Base-by-base conservation (phyloP, 257 asterid species). In the Lycium ferocissimum region DNA sequence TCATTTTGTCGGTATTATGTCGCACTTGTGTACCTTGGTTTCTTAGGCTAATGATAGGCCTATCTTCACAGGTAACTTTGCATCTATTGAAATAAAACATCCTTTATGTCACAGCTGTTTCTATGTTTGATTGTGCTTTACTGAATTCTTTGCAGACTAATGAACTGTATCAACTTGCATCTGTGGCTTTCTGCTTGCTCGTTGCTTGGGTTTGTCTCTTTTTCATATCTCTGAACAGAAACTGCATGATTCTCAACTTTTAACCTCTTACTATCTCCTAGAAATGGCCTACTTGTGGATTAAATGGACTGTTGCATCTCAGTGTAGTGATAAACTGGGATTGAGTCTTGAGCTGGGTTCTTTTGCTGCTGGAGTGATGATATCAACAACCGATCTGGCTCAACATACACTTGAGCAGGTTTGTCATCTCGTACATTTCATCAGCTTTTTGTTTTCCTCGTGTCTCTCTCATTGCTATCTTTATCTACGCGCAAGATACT, bases 351-450 rank as follows among this genome's bases (percentile, higher is more conserved):
- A 94, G 89, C 88, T 94, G 92, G 98, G 98, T 84, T 93, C 98
- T 83, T 93, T 94, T 87, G 98, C 95, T 86, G 98, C 98, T 83
- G 98, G 98, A 82, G 95, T 94, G 88, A 93, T 94, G 98, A 94
- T 94, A 89, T 92, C 97, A 80, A 92, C 98, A 80, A 93, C 97
- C 26, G 97, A 93, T 89, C 90, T 89, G 80, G 97, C 94, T 90
- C 97, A 92, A 65, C 97, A 92, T 85, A 94, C 98, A 54, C 95
- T 94, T 3, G 98, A 94, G 88, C 98, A 94, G 92, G 98, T 93
- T 82, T 75, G 59, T 12, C 45, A 51, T 75, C 45, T 75, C 2
- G 62, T 49, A 75, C 40, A 49, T 75, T 6, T 49, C 62, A 49
- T 75, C 59, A 49, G 22, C 62, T 12, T 13, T 75, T 75, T 75